Base-by-base conservation (phyloP, 2,329 filamentous ascomycete genomes). In the Escovopsis sp. region DNA sequence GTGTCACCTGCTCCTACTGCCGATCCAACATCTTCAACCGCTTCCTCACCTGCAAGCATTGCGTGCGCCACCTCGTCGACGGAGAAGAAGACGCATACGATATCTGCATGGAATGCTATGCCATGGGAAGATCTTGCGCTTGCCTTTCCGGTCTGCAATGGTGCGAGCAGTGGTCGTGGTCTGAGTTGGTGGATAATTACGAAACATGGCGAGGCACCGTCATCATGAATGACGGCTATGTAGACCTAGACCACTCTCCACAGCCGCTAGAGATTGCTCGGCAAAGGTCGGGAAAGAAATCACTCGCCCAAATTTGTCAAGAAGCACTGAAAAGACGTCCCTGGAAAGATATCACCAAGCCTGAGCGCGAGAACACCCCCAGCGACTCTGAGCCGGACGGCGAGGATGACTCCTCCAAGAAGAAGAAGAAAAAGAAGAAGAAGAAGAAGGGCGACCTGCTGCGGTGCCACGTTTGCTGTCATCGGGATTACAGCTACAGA, bases 21-120 rank as follows among this genome's bases (percentile, higher is more conserved):
- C 73, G 91, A 37, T 84, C 85, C 48, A 96, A 96, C 55, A 93
- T 98, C 43, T 96, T 96, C 70, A 98, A 98, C 59, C 76, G 87
- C 3, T 98, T 98, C 56, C 64, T 98, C 23, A 94, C 88, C 4
- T 98, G 91, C 66, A 85, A 85, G 45, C 75, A 80, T 42, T 98
- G 91, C 58, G 74, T 85, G 38, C 72, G 80, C 33, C 67, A 71
- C 39, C 68, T 85, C 18, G 67, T 73, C 10, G 73, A 73, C 45
- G 83, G 78, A 30, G 76, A 72, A 12, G 81, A 86, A 43, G 85
- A 96, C 55, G 85, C 85, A 0, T 98, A 96, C 57, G 91, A 98
- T 58, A 73, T 98, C 19, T 98, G 91, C 56, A 88, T 98, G 84
- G 91, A 98, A 52, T 98, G 91, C 57, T 98, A 94, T 56, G 83